These are phyloP conservation scores for Naematelia encephala DNA, from an alignment of 768 basidiomycete genomes.

Conservation along the genomic window DNA sequence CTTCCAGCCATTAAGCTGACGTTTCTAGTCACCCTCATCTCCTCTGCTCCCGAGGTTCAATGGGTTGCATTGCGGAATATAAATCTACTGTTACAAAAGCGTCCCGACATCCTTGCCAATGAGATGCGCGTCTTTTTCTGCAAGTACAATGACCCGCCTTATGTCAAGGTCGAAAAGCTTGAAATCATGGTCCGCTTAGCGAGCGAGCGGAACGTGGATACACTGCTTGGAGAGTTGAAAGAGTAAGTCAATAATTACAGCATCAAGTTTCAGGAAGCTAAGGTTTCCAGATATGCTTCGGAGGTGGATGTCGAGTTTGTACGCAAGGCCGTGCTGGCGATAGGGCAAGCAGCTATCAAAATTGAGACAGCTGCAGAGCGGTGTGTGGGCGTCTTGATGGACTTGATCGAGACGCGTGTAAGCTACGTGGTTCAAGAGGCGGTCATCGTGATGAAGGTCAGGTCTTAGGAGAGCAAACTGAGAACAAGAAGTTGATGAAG, in stretches of 20 bases:
- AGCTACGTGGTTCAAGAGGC: slow-evolving; percentile 98
- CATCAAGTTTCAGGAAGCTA: not conserved
- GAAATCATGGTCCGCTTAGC: slow-evolving; percentile 97
- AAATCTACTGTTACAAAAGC: slow-evolving; percentile 91
- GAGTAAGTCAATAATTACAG: slow-evolving; percentile 61
- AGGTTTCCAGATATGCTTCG: slow-evolving; percentile 70
- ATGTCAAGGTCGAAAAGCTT: slow-evolving; percentile 96
- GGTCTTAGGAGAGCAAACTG: not conserved
- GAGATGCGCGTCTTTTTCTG: slow-evolving; percentile 99
- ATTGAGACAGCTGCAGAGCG: slow-evolving; percentile 89
- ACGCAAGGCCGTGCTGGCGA: slow-evolving; percentile 86
- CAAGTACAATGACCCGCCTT: slow-evolving; percentile 99
- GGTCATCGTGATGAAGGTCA: slow-evolving; percentile 96
- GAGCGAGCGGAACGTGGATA: slow-evolving; percentile 86
- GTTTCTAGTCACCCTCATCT: slow-evolving; percentile 75
- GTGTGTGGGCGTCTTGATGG: slow-evolving; percentile 89
- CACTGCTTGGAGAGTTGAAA: slow-evolving; percentile 88
- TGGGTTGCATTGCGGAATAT: slow-evolving; percentile 98
- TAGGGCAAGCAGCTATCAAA: slow-evolving; percentile 93
- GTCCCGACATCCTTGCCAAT: slow-evolving; percentile 80
- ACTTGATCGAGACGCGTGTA: slow-evolving; percentile 86
- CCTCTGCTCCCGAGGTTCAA: slow-evolving; percentile 94
- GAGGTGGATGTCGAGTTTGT: slow-evolving; percentile 99
- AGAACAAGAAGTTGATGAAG: not conserved
- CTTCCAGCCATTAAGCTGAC: not conserved